Evolutionary conservation across 805 yeast species (phyloP).

Genomic region (Ogataea thermomethanolica): DNA sequence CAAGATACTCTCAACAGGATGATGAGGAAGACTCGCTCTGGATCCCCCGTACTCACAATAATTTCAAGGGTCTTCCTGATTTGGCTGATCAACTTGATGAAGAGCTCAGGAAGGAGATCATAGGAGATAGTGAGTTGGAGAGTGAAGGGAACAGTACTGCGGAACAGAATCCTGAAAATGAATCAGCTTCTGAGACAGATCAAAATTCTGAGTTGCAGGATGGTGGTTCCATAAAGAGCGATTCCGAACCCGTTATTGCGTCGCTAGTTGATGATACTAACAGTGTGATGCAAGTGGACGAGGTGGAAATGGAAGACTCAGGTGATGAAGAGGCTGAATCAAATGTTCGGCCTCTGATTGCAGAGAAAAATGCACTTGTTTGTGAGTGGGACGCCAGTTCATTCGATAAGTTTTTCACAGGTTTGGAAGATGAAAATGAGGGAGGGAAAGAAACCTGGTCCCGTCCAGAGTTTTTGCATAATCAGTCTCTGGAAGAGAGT

Average conservation of each 20-base stretch:
- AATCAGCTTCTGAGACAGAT: background rate
- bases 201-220: background rate
- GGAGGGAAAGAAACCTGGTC: conserved; percentile 58
- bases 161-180: conserved; percentile 16
- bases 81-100: conserved; percentile 32
- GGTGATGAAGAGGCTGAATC: conserved; percentile 10
- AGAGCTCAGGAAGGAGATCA: conserved; percentile 24
- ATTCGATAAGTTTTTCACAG: conserved; percentile 51
- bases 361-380: conserved; percentile 41
- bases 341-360: conserved; percentile 25
- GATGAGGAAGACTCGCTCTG: conserved; percentile 35
- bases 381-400: conserved; percentile 63
- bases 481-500: conserved; percentile 51
- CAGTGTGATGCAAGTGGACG: conserved; percentile 1
- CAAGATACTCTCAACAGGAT: conserved; percentile 12
- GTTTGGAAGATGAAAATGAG: conserved; percentile 40
- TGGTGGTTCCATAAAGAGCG: too few species aligned
- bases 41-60: conserved; percentile 41
- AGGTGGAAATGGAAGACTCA: conserved; percentile 1
- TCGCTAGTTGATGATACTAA: background rate
- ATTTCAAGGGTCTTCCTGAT: conserved; percentile 40
- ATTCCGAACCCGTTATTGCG: background rate
- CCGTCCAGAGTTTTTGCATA: conserved; percentile 44
- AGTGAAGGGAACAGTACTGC: conserved; percentile 17
- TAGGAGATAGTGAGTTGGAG: too few species aligned